Evolutionary conservation across 305 asterid genomes (phyloP).

Genomic region (Fraxinus floribunda): DNA sequence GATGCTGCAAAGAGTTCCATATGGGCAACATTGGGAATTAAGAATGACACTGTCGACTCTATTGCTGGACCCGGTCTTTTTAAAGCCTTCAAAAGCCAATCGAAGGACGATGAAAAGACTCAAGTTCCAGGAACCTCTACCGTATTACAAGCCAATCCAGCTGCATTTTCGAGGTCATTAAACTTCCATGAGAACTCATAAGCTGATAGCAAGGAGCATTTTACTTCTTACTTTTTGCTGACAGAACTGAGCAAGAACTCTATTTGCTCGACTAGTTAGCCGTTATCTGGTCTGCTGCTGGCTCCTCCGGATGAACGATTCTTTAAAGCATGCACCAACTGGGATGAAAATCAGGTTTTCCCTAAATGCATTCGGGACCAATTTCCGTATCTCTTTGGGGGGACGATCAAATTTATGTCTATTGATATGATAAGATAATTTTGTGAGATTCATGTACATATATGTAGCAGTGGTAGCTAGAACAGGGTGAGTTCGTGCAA

Average conservation of each 20-base stretch:
- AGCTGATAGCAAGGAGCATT: not conserved
- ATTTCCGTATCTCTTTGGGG: slow-evolving; percentile 7
- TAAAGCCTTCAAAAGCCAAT: slow-evolving; percentile 44
- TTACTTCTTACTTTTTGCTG: not conserved
- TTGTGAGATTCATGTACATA: slow-evolving; percentile 40
- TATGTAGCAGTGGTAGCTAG: slow-evolving; percentile 32
- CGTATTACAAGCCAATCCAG: slow-evolving; percentile 84
- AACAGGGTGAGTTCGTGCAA: slow-evolving; percentile 37
- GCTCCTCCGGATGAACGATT: not conserved
- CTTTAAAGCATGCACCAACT: slow-evolving; percentile 2
- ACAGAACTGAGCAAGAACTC: slow-evolving; percentile 3
- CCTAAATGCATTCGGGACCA: slow-evolving; percentile 10
- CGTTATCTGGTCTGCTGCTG: not conserved
- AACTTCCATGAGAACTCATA: slow-evolving; percentile 73
- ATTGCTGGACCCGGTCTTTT: slow-evolving; percentile 35
- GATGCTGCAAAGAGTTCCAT: slow-evolving; percentile 70
- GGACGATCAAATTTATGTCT: slow-evolving; percentile 19
- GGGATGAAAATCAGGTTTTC: not conserved
- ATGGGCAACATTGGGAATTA: slow-evolving; percentile 59
- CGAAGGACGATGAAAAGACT: slow-evolving; percentile 42
- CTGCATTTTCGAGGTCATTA: slow-evolving; percentile 77
- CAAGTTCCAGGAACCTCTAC: slow-evolving; percentile 45
- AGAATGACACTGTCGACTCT: slow-evolving; percentile 35
- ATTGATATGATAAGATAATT: slow-evolving; percentile 18
- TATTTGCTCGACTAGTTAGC: not conserved